Base-by-base conservation (phyloP, 192 early-diverging fungal species). In the Rhizophagus sp. region DNA sequence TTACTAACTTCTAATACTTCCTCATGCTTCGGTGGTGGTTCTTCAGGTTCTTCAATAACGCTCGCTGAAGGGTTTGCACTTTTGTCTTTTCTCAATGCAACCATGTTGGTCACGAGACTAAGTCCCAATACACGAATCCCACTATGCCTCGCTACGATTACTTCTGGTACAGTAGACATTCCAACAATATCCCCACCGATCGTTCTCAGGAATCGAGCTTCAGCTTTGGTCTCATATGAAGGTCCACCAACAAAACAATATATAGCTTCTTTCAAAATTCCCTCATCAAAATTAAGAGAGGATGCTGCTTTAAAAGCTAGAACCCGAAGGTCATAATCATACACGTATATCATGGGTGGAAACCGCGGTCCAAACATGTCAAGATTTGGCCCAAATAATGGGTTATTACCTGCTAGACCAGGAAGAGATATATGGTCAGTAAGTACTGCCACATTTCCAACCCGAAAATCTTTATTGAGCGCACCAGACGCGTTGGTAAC, bases 401-500 rank as follows among this genome's bases (percentile, higher is more conserved):
- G 93, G 80, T 91, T 95, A 34, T 88, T 88, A 2, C 94, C 95
- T 0, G 90, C 85, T 81, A 95, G 82, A 25, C 88, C 93, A 75
- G 94, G 95, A 78, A 93, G 47, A 34, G 92, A 95, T 67, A 94
- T 84, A 82, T 96, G 94, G 78, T 96, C 95, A 70, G 88, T 87
- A 33, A 96, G 87, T 49, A 96, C 86, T 62, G 93, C 92, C 57
- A 98, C 89, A 84, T 96, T 95, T 24, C 96, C 97, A n/a, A 96
- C 88, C 75, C 93, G 92, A 85, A 91, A 90, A 10, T 75, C 83
- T 30, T 85, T 76, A 78, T 95, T 94, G 24, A 98, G 86, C 39
- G 92, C 91, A 68, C 95, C 95, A n/a, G 93, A 89, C 2, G 97
- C 96, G 81, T 95, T 95, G 39, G 96, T 97, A 41, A 97, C 91